These are phyloP conservation scores for Aspergillus heteromorphus DNA, from an alignment of 495 filamentous ascomycete genomes.

Conservation along the genomic window DNA sequence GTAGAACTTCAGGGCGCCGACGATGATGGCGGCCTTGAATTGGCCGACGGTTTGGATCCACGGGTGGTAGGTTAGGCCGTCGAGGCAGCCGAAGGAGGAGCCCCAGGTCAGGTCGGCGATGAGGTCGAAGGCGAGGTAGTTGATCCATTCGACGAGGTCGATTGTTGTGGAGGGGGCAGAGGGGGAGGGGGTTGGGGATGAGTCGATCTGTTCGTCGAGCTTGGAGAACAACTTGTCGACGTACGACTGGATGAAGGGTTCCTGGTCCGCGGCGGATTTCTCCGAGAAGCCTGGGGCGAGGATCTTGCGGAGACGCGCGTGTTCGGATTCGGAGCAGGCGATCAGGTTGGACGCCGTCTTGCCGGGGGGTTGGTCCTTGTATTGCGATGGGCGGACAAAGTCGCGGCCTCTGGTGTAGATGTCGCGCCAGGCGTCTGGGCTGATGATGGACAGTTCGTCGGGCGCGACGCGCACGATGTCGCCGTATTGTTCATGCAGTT, in stretches of 20 bases:
- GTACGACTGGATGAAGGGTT: neutral
- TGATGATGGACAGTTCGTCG: neutral
- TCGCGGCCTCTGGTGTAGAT: neutral
- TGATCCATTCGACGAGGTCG: constrained; percentile 16
- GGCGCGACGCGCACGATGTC: neutral
- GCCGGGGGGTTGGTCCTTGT: neutral
- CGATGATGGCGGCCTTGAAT: neutral
- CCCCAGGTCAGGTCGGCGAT: constrained; percentile 15
- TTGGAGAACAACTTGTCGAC: neutral
- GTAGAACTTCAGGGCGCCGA: neutral
- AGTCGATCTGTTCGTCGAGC: neutral
- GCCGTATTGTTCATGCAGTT: neutral
- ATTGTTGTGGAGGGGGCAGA: neutral
- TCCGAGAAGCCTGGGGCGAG: constrained; percentile 1
- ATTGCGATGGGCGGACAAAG: neutral
- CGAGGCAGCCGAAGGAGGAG: constrained; percentile 7
- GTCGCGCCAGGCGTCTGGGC: neutral
- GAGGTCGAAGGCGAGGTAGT: constrained; percentile 18
- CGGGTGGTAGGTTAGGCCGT: neutral
- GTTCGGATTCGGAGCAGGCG: constrained; percentile 7
- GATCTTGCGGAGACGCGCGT: neutral
- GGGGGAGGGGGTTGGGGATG: neutral
- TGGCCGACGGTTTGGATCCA: neutral
- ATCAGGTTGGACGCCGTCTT: neutral
- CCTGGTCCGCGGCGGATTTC: neutral